Evolutionary conservation across 1,284 basidiomycete genomes (phyloP), one percentile per base, ranked within the genome.

Genomic region (Tylopilus orsonianus): DNA sequence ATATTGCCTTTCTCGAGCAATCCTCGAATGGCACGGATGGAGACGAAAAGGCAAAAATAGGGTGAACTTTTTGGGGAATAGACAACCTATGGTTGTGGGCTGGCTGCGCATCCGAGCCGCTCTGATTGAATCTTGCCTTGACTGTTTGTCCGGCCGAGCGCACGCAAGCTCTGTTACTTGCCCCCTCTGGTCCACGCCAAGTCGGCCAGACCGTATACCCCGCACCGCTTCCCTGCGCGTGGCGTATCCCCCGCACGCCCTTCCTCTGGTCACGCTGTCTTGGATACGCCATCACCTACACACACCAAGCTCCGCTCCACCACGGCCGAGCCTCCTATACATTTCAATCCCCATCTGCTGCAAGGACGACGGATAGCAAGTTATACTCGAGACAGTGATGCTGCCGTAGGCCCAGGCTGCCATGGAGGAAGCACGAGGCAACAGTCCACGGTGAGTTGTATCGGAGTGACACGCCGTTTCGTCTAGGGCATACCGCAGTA

Each of bases 81-180:
- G 91, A 93, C 64, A 93, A 93, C 61, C 69, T 93, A 18, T 75
- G 87, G 20, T 65, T 92, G 13, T 93, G 88, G 86, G 84, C 81
- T 36, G 91, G 86, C 87, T 91, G 61, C 47, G 80, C 77, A 26
- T 35, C 16, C n/a, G n/a, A 27, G 3, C 7, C 12, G 5, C 16
- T 16, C 8, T 32, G 4, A 23, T 24, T 2, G 20, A 32, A 26
- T 36, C 5, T 7, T 7, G 10, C 3, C 0, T 22, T 57, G 40
- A 55, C 18, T 14, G n/a, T 34, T 24, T 13, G n/a, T n/a, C 8
- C 37, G 62, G 59, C 40, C 43, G 34, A 92, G 90, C 1, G 90
- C 90, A 0, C 69, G 93, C 53, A 92, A 89, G 60, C 71, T 93
- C 26, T 81, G 90, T 8, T 93, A 93, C 57, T 73, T 83, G 47